These are phyloP conservation scores for Alternaria triticimaculans DNA, from an alignment of 2,329 filamentous ascomycete genomes.

Conservation along the genomic window DNA sequence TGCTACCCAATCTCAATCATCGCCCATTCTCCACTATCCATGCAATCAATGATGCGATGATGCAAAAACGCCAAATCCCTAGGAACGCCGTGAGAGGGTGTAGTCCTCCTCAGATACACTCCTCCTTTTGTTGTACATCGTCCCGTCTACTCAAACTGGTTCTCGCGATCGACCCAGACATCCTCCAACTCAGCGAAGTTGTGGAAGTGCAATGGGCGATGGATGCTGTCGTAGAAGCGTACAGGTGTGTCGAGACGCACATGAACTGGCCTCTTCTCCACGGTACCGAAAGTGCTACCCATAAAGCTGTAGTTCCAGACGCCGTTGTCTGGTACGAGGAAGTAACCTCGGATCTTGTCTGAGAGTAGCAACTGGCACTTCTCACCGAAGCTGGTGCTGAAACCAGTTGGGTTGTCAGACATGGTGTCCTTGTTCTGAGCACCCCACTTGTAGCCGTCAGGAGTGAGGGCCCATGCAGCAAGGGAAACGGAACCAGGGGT, in stretches of 20 bases:
- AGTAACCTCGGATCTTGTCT: conserved; percentile 93
- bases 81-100: background rate
- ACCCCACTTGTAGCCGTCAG: conserved; percentile 94
- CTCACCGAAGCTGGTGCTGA: conserved; percentile 88
- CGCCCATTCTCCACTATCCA: conserved; percentile 3
- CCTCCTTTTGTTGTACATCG: background rate
- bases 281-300: conserved; percentile 82
- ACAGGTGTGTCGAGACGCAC: conserved; percentile 91
- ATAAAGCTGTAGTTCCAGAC: conserved; percentile 99
- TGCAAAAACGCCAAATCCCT: conserved; percentile 26
- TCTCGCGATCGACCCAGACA: conserved; percentile 89
- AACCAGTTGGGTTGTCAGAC: conserved; percentile 93
- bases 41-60: background rate
- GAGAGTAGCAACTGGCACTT: conserved; percentile 94
- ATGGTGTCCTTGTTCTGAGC: conserved; percentile 92
- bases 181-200: conserved; percentile 98
- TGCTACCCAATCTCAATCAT: background rate
- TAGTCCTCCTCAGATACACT: background rate
- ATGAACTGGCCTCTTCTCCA: conserved; percentile 89
- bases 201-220: conserved; percentile 93
- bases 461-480: conserved; percentile 90
- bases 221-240: conserved; percentile 89
- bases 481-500: conserved; percentile 96
- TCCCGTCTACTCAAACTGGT: conserved; percentile 80
- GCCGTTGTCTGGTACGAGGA: conserved; percentile 88